Evolutionary conservation across 2,329 filamentous ascomycete species (phyloP), one percentile per base, ranked within the genome.

Genomic region (Exutisphaerella laricina): DNA sequence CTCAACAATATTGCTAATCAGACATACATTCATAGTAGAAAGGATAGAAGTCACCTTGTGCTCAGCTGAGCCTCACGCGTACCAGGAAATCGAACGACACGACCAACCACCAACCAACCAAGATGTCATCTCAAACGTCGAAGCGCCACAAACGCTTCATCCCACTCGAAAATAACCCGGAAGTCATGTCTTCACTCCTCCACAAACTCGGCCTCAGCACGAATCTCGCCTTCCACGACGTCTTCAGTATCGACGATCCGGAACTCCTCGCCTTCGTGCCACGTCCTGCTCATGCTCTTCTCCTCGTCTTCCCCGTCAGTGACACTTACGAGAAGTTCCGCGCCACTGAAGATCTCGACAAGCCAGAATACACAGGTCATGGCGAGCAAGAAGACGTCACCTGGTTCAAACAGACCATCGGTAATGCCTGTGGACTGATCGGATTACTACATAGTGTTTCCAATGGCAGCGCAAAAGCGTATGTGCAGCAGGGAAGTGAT

Each of bases 401-500:
- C 5, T 98, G 90, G 92, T 97, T 89, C 74, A 85, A 80, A 56
- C 90, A 97, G 70, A 97, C 89, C 0, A 96, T 97, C 57, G 78
- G 85, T 48, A 94, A 97, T 63, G 88, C 90, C 1, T 97, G 90
- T 64, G 90, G 90, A 0, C 70, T 95, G 32, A 95, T 96, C 71
- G 92, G 85, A 0, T 67, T 97, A 20, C 64, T 97, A 33, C 92
- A 97, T 62, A 85, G 83, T 13, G 78, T 87, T 0, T 75, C 75
- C 33, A 98, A 97, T 64, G 88, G 88, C 0, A 73, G 75, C 1
- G 83, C 85, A 1, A 70, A 76, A 43, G 66, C 69, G 3, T 77
- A 82, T 40, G 77, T 94, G 41, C 64, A 66, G 8, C 63, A 70
- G 4, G 70, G 66, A 12, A 80, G 78, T 1, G 73, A 75, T 33